Percentiles rank a stretch among this genome's conserved stretches.
phyloP scores from a whole-genome alignment of 106 monocot species.

The Dendrobium chrysotoxum region DNA sequence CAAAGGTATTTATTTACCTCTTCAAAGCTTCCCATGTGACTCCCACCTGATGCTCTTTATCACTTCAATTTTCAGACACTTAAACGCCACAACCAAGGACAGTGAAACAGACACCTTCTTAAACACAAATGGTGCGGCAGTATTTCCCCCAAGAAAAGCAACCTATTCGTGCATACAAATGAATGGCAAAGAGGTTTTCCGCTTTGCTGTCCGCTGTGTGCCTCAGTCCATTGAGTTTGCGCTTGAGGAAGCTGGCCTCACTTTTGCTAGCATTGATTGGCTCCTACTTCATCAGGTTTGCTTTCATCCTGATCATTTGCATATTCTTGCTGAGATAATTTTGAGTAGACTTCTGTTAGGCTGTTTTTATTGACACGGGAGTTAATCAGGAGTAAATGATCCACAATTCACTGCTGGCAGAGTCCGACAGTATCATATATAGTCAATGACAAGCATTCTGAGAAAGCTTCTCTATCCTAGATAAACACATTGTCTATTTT shows the following conservation, averaged over 20 bases:
- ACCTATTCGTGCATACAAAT: conserved; percentile 78
- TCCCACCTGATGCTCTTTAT: background rate
- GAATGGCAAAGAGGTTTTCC: conserved; percentile 99
- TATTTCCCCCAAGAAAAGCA: conserved; percentile 61
- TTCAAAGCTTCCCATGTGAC: background rate
- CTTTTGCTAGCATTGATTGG: conserved; percentile 72
- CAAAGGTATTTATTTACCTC: conserved; percentile 39
- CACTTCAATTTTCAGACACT: conserved; percentile 38
- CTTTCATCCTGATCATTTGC: background rate
- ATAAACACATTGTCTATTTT: no score
- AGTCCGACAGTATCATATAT: no score
- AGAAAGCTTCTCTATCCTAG: no score
- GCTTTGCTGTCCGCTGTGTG: conserved; percentile 84
- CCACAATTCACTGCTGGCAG: no score
- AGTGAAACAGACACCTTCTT: conserved; percentile 23
- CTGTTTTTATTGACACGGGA: no score
- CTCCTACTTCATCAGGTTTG: conserved; percentile 88
- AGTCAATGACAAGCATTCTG: no score
- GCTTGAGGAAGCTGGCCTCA: conserved; percentile 57
- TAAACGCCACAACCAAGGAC: conserved; percentile 33
- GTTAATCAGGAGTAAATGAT: no score
- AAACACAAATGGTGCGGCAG: conserved; percentile 40
- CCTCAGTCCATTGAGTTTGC: conserved; percentile 61
- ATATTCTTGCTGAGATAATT: background rate
- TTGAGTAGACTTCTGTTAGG: background rate